Conservation (phyloP, 2,329 filamentous ascomycete species). For the Talaromyces sp. region DNA sequence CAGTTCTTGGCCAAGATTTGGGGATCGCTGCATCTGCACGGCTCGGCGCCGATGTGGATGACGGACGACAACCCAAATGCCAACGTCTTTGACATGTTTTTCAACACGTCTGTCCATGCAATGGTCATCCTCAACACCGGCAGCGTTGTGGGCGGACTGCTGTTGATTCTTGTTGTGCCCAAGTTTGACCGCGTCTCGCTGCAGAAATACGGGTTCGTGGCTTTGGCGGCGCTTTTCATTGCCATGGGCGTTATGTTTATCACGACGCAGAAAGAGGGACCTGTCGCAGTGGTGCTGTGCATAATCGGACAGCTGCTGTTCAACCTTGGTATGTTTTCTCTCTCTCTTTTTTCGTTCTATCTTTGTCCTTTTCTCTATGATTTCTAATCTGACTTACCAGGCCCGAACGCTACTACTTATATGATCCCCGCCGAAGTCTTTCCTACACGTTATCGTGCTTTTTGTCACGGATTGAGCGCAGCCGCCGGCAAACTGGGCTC, state of each 20-base stretch:
- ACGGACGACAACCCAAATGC: constrained; percentile 33
- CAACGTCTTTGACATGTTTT: constrained; percentile 37
- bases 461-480: constrained; percentile 51
- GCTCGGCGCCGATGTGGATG: constrained; percentile 29
- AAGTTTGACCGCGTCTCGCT: constrained; percentile 37
- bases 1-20: constrained; percentile 39
- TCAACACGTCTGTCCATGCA: constrained; percentile 32
- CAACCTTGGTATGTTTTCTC: constrained; percentile 37
- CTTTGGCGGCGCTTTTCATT: constrained; percentile 39
- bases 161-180: constrained; percentile 36
- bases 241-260: constrained; percentile 39
- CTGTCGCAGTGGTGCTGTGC: constrained; percentile 37
- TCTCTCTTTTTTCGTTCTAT: neutral
- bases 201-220: constrained; percentile 41
- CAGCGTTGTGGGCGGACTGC: constrained; percentile 36
- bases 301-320: constrained; percentile 43
- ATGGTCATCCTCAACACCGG: constrained; percentile 38
- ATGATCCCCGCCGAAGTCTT: constrained; percentile 54
- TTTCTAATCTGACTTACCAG: constrained; percentile 13
- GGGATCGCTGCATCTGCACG: constrained; percentile 26
- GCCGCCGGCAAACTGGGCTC: constrained; percentile 50
- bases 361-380: constrained; percentile 4
- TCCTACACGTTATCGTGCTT: constrained; percentile 50
- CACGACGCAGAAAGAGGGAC: constrained; percentile 28
- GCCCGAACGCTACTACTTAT: constrained; percentile 37